A percentile compares a stretch with the other conserved stretches of the same genome.
Conservation (phyloP, 2,329 filamentous ascomycete genomes). For the Beauveria medogensis region DNA sequence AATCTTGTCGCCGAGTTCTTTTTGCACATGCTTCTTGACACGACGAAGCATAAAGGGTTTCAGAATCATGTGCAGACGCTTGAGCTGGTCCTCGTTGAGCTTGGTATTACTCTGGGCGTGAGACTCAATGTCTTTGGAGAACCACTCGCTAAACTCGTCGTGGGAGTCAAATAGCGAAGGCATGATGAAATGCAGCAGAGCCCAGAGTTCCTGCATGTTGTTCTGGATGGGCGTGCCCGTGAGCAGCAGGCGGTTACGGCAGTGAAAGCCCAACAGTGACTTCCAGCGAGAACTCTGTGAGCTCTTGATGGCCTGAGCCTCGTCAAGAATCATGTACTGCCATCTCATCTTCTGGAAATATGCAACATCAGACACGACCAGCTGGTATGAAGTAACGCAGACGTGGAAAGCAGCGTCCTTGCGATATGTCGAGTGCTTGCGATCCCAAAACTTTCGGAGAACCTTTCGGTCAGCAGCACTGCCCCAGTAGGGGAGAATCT, state of each 20-base stretch:
- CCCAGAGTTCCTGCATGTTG: conserved; percentile 99
- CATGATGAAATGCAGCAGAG: conserved; percentile 98
- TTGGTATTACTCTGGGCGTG: conserved; percentile 99
- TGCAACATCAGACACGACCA: conserved; percentile 89
- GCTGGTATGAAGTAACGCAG: conserved; percentile 90
- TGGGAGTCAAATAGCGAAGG: conserved; percentile 95
- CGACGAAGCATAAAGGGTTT: conserved; percentile 99
- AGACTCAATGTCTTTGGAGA: conserved; percentile 93
- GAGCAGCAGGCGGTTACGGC: conserved; percentile 84
- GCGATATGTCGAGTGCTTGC: conserved; percentile 92
- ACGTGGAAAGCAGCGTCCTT: conserved; percentile 94
- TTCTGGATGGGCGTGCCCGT: conserved; percentile 98
- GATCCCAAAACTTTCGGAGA: conserved; percentile 96
- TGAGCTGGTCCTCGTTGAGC: conserved; percentile 94
- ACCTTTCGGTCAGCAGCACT: conserved; percentile 91
- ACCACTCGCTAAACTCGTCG: conserved; percentile 90
- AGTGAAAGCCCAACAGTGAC: conserved; percentile 86
- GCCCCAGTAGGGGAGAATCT: conserved; percentile 96
- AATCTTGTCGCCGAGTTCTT: conserved; percentile 97
- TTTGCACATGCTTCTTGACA: conserved; percentile 99
- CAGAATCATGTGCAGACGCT: conserved; percentile 95
- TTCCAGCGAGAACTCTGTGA: conserved; percentile 97
- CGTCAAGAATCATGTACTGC: conserved; percentile 99
- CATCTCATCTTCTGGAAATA: conserved; percentile 99
- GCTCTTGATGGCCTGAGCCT: conserved; percentile 98